Conservation (phyloP, 2,329 filamentous ascomycete genomes). For the Juglanconis sp. region DNA sequence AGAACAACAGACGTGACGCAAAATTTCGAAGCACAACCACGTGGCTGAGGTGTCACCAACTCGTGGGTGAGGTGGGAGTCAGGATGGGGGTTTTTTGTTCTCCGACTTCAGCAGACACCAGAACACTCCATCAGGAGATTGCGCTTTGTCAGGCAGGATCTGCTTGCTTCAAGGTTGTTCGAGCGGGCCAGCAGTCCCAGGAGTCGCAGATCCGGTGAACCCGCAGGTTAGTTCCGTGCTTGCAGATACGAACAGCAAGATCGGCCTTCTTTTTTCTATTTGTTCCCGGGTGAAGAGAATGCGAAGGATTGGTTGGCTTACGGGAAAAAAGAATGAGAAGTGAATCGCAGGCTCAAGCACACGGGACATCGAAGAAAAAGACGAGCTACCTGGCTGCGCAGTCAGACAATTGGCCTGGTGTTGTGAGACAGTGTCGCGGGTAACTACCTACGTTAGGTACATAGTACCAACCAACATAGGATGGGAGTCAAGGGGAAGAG, state of each 20-base stretch:
- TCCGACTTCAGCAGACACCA: neutral
- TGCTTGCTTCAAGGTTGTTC: no score
- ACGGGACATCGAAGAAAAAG: neutral
- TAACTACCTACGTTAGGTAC: neutral
- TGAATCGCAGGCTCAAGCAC: neutral
- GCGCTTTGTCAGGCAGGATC: neutral
- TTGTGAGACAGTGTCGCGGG: conserved; percentile 15
- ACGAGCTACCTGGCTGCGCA: neutral
- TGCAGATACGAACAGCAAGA: conserved; percentile 17
- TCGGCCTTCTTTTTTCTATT: neutral
- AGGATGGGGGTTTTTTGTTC: neutral
- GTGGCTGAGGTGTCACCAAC: neutral
- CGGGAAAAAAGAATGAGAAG: neutral
- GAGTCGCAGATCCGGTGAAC: neutral
- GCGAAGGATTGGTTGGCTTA: neutral
- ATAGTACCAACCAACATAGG: no score
- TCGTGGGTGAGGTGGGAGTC: neutral
- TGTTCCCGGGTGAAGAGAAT: neutral
- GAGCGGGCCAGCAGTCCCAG: no score
- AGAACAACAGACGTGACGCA: neutral
- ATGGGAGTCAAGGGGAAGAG: neutral
- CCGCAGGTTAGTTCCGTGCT: neutral
- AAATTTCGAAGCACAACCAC: neutral
- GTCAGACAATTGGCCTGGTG: neutral
- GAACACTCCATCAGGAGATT: neutral